phyloP scores from a whole-genome alignment of 352 stramenopile genomes.

The Globisporangium mamillatum region DNA sequence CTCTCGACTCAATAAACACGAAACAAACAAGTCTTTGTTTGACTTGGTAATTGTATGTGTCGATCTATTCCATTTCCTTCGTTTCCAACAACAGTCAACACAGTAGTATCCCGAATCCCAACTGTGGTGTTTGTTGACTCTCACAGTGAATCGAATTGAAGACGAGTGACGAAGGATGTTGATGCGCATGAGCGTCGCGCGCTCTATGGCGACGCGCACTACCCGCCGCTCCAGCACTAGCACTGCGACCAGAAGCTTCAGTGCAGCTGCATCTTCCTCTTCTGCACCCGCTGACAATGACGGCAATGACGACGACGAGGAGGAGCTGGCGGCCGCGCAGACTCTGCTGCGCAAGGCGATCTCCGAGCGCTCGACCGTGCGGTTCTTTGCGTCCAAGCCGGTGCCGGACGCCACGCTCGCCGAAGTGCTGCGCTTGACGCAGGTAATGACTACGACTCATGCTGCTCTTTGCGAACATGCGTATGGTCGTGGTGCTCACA shows the following conservation, averaged over 20 bases:
- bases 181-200: conserved; percentile 2
- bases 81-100: no score
- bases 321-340: background rate
- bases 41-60: no score
- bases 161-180: background rate
- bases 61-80: no score
- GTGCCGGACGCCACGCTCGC: conserved; percentile 56
- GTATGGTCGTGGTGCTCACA: background rate
- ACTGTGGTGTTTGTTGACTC: no score
- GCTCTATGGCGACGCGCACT: background rate
- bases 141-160: background rate
- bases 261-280: background rate
- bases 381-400: conserved; percentile 15
- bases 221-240: background rate
- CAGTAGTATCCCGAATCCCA: no score
- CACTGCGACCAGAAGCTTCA: background rate
- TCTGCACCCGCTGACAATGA: background rate
- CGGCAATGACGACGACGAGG: background rate
- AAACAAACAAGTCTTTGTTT: no score
- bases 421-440: conserved; percentile 65
- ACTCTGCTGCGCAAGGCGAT: conserved; percentile 16
- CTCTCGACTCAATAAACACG: no score
- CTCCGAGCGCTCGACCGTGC: conserved; percentile 11
- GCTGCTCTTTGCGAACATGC: background rate
- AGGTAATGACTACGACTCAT: conserved; percentile 24